Evolutionary conservation across 2,329 filamentous ascomycete species (phyloP).

Genomic region (Macroventuria anomochaeta): DNA sequence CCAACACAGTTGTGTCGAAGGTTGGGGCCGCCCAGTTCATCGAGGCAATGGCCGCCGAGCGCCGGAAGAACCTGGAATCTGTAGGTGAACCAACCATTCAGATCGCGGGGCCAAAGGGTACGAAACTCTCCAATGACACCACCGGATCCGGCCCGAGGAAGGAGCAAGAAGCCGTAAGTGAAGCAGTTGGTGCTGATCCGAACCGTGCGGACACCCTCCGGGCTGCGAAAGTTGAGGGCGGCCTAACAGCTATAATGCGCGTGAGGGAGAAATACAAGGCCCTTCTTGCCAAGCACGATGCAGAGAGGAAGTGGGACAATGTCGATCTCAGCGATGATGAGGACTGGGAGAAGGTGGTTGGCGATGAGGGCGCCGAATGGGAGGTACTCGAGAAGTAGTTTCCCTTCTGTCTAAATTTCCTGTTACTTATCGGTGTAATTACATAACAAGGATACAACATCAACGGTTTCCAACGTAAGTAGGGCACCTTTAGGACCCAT

Average conservation of each 20-base stretch:
- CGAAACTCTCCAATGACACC: no score
- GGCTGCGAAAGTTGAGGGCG: background rate
- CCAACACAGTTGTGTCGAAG: no score
- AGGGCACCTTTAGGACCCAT: no score
- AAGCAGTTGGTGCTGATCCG: background rate
- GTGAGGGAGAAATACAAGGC: background rate
- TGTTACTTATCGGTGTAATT: no score
- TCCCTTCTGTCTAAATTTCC: no score
- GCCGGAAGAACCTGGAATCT: background rate
- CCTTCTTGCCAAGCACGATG: background rate
- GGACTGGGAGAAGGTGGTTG: slow-evolving; percentile 9
- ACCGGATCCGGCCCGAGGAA: background rate
- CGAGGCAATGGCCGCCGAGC: no score
- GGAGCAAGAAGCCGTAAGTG: background rate
- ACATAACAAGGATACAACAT: no score
- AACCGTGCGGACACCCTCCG: background rate
- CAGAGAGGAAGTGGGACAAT: background rate
- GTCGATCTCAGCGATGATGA: slow-evolving; percentile 11
- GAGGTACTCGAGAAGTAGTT: slow-evolving; percentile 4
- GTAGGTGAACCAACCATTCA: background rate
- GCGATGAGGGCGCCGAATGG: background rate
- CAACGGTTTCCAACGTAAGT: no score
- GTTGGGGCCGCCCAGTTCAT: background rate
- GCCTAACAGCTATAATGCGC: background rate
- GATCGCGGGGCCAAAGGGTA: no score